Evolutionary conservation across 2,329 filamentous ascomycete genomes (phyloP).

Genomic region (Aspergillus sojae): DNA sequence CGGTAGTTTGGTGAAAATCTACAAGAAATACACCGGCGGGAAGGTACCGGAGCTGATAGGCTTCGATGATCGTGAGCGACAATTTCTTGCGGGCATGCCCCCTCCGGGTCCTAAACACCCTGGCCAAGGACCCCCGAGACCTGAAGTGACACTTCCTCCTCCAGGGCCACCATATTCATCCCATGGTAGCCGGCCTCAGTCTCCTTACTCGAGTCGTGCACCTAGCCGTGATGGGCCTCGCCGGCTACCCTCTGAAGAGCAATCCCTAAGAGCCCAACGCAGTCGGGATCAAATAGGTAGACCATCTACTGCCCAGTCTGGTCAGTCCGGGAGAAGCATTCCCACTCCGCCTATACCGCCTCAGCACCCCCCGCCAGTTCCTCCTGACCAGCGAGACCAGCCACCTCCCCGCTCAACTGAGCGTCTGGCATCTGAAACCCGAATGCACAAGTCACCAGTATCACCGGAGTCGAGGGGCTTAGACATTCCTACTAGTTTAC

Average conservation of each 20-base stretch:
- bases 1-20: constrained; percentile 93
- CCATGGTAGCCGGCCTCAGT: constrained; percentile 31
- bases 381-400: constrained; percentile 27
- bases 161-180: constrained; percentile 33
- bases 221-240: constrained; percentile 42
- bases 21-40: constrained; percentile 91
- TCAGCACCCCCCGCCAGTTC: constrained; percentile 27
- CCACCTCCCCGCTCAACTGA: constrained; percentile 28
- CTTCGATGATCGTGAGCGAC: constrained; percentile 78
- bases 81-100: constrained; percentile 66
- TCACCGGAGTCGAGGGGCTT: constrained; percentile 27
- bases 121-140: constrained; percentile 23
- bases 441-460: constrained; percentile 17
- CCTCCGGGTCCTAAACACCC: constrained; percentile 30
- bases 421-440: constrained; percentile 22
- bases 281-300: constrained; percentile 46
- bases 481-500: constrained; percentile 22
- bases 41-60: constrained; percentile 76
- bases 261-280: constrained; percentile 36
- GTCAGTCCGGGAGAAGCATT: constrained; percentile 35
- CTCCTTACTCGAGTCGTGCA: constrained; percentile 34
- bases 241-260: constrained; percentile 40
- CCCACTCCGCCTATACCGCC: constrained; percentile 35
- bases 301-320: constrained; percentile 39
- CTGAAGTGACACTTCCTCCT: constrained; percentile 28